phyloP scores from a whole-genome alignment of 2,329 filamentous ascomycete species.

The Rutstroemia sp. region DNA sequence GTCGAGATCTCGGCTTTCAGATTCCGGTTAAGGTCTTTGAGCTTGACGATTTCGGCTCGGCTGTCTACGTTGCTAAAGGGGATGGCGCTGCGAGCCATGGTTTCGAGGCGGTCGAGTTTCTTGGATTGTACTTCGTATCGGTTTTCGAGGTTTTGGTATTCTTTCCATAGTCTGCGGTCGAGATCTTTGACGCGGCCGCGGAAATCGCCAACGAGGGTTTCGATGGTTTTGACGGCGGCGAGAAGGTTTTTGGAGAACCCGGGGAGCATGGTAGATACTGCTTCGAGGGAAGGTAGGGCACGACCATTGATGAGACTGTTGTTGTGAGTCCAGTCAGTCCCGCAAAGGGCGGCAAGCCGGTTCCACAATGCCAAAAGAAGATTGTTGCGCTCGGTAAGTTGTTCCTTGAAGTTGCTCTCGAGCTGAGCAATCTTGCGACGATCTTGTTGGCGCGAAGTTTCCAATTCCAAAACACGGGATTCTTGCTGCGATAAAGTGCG shows the following conservation, averaged over 20 bases:
- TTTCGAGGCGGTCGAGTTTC: slow-evolving; percentile 81
- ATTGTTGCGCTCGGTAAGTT: slow-evolving; percentile 83
- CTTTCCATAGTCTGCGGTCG: slow-evolving; percentile 85
- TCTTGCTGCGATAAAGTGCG: slow-evolving; percentile 81
- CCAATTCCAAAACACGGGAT: slow-evolving; percentile 76
- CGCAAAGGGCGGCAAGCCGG: slow-evolving; percentile 75
- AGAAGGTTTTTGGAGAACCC: slow-evolving; percentile 88
- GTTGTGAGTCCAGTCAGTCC: slow-evolving; percentile 83
- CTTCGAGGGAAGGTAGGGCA: slow-evolving; percentile 72
- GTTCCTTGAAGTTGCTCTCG: slow-evolving; percentile 76
- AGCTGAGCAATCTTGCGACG: slow-evolving; percentile 65
- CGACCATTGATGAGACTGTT: slow-evolving; percentile 86
- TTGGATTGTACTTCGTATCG: slow-evolving; percentile 73
- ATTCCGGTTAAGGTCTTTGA: slow-evolving; percentile 55
- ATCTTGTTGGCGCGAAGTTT: slow-evolving; percentile 70
- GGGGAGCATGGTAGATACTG: slow-evolving; percentile 76
- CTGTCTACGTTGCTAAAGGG: slow-evolving; percentile 30
- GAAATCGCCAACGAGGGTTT: slow-evolving; percentile 71
- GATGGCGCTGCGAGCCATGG: slow-evolving; percentile 61
- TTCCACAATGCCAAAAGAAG: slow-evolving; percentile 88
- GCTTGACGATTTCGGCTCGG: slow-evolving; percentile 46
- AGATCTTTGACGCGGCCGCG: slow-evolving; percentile 72
- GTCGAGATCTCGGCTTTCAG: slow-evolving; percentile 63
- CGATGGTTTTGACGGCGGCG: slow-evolving; percentile 78
- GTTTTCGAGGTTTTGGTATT: slow-evolving; percentile 80